Conservation (phyloP, 2,329 filamentous ascomycete species). For the Fusarium sp. region DNA sequence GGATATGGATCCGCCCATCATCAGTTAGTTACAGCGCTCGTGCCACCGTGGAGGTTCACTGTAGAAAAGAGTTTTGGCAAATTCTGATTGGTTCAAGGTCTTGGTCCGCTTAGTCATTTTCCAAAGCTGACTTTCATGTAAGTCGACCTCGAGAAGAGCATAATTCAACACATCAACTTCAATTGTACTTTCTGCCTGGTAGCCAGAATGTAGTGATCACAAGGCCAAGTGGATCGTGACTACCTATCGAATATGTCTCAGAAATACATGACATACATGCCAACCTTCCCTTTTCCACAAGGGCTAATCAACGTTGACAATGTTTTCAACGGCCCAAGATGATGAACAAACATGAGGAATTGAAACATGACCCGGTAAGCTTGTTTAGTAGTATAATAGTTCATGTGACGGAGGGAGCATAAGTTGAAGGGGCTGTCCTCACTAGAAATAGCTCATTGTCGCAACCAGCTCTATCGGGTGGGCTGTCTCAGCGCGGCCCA, state of each 20-base stretch:
- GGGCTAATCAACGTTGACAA: constrained; percentile 13
- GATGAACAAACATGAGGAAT: constrained; percentile 12
- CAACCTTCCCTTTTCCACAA: constrained; percentile 24
- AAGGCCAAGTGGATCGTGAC: neutral
- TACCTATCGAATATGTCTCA: constrained; percentile 35
- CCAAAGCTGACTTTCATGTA: constrained; percentile 13
- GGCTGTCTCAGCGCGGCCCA: constrained; percentile 36
- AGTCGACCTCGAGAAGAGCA: constrained; percentile 7
- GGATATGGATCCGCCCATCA: neutral
- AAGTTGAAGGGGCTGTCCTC: constrained; percentile 34
- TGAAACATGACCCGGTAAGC: constrained; percentile 15
- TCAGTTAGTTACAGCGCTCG: neutral
- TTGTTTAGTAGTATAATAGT: neutral
- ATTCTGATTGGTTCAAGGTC: constrained; percentile 33
- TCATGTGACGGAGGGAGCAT: constrained; percentile 30
- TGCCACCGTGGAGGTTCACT: constrained; percentile 17
- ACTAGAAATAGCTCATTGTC: constrained; percentile 22
- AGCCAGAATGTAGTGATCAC: neutral
- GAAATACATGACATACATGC: neutral
- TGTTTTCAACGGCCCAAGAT: constrained; percentile 10
- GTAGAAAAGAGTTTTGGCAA: constrained; percentile 34
- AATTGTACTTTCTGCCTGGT: neutral
- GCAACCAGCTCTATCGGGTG: constrained; percentile 19
- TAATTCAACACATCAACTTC: neutral
- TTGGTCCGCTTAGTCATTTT: constrained; percentile 33